Conservation (phyloP, 805 yeast genomes). For the Kodamaea neixiangensis region DNA sequence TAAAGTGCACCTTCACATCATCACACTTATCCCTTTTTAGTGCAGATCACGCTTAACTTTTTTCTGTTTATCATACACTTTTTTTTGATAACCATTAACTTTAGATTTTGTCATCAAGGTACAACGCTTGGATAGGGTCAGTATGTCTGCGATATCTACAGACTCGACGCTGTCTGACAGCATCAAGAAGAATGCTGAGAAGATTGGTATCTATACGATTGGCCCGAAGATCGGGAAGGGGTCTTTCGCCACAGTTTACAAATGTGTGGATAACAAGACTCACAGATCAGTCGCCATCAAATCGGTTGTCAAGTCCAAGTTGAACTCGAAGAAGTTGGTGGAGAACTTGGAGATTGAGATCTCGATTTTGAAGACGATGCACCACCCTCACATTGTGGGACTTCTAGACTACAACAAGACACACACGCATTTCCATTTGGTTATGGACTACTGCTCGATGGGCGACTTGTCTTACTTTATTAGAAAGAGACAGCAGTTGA, state of each 20-base stretch:
- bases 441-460: conserved; percentile 95
- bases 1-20: not conserved
- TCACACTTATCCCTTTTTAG: not conserved
- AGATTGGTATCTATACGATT: conserved; percentile 53
- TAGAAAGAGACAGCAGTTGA: conserved; percentile 69
- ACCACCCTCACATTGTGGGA: conserved; percentile 91
- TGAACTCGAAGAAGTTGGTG: conserved; percentile 80
- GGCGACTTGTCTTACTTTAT: conserved; percentile 93
- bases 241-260: conserved; percentile 92
- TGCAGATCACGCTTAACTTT: conserved; percentile 1
- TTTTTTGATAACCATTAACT: conserved; percentile 2
- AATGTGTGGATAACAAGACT: conserved; percentile 61
- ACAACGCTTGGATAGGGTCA: not conserved
- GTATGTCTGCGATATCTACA: conserved; percentile 8
- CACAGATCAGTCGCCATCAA: conserved; percentile 80
- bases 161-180: conserved; percentile 3
- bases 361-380: conserved; percentile 79
- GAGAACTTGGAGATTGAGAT: conserved; percentile 94
- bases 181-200: conserved; percentile 11
- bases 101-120: conserved; percentile 5
- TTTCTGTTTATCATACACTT: not conserved
- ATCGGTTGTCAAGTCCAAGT: conserved; percentile 77
- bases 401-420: conserved; percentile 83
- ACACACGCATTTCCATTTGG: conserved; percentile 73
- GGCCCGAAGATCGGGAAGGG: conserved; percentile 93